A percentile compares a stretch with the other conserved stretches of the same genome.
Conservation (phyloP, 108 stramenopile species). For the Schizochytrium sp. region DNA sequence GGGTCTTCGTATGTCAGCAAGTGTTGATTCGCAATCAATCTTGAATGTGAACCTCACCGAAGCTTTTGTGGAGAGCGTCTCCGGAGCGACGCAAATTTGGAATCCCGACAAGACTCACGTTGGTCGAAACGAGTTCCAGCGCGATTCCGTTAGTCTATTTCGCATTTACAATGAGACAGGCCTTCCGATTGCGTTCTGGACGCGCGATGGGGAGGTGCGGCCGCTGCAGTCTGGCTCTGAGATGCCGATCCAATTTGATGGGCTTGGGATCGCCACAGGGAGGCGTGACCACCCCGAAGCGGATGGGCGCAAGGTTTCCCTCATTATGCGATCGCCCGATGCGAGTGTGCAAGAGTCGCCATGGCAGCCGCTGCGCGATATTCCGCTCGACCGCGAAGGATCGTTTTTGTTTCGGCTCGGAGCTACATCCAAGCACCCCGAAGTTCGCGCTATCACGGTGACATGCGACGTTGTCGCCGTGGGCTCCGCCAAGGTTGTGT, state of each 20-base stretch:
- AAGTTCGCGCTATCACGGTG: background rate
- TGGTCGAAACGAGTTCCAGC: background rate
- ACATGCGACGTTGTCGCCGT: background rate
- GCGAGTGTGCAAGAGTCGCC: background rate
- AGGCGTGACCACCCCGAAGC: background rate
- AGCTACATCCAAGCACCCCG: background rate
- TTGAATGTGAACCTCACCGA: background rate
- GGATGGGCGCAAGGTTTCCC: background rate
- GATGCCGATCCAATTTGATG: background rate
- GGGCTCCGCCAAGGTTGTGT: background rate
- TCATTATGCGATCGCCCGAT: background rate
- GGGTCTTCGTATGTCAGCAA: background rate
- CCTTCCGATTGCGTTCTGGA: background rate
- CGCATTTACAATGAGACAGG: conserved; percentile 7
- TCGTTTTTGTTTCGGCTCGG: background rate
- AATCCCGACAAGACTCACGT: background rate
- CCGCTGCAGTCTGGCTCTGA: background rate
- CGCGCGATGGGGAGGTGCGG: background rate
- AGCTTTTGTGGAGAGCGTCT: background rate
- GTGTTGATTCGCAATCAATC: background rate
- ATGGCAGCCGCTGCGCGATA: background rate
- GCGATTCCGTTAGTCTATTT: background rate
- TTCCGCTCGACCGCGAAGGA: background rate
- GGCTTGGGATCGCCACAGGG: background rate
- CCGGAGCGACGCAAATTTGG: background rate